Percentiles rank a stretch among this genome's conserved stretches.
These are phyloP conservation scores for Sporothrix brasiliensis DNA, from an alignment of 2,329 filamentous ascomycete genomes.

Conservation along the genomic window DNA sequence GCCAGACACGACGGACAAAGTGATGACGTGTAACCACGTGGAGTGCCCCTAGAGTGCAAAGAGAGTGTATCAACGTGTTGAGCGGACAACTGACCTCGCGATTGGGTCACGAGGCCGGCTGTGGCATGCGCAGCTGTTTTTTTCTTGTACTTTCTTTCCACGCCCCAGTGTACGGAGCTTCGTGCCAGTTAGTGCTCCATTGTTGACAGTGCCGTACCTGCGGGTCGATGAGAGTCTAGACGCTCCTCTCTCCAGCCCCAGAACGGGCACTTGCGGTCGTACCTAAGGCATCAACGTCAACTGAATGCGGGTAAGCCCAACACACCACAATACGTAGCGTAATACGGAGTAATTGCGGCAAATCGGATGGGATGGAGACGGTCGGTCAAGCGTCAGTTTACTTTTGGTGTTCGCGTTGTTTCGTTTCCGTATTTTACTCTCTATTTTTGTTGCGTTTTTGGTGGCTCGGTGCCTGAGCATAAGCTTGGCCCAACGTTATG, in stretches of 20 bases:
- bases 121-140: background rate
- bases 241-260: background rate
- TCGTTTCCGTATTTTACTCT: too few relatives aligned
- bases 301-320: background rate
- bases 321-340: background rate
- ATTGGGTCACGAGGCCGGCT: background rate
- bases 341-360: background rate
- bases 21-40: too few relatives aligned
- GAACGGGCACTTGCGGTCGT: background rate
- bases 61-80: too few relatives aligned
- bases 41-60: too few relatives aligned
- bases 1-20: too few relatives aligned
- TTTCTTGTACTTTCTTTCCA: too few relatives aligned
- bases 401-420: background rate
- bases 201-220: too few relatives aligned
- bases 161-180: too few relatives aligned
- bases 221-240: background rate
- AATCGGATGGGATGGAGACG: conserved; percentile 14
- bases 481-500: background rate
- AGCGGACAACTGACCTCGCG: too few relatives aligned
- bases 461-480: background rate
- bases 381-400: background rate
- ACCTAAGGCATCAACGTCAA: background rate
- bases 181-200: too few relatives aligned
- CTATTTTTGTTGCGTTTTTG: too few relatives aligned